Evolutionary conservation across 2,329 filamentous ascomycete species (phyloP).

Genomic region (Fusarium keratoplasticum): DNA sequence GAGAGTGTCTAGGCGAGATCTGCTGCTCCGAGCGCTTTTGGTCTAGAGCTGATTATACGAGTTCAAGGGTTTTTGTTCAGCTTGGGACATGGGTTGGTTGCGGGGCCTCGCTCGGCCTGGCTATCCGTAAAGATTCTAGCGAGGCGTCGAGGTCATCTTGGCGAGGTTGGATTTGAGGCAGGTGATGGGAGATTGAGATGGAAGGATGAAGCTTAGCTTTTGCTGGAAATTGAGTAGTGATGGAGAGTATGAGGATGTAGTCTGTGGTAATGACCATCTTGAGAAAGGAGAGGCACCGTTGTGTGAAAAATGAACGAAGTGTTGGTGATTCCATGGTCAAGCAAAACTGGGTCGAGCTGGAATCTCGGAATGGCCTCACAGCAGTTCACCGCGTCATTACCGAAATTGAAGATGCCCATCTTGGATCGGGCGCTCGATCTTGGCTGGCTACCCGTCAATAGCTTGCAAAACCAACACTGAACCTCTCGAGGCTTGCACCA

Average conservation of each 20-base stretch:
- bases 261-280: neutral
- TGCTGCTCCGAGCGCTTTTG: neutral
- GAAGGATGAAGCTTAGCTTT: neutral
- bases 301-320: neutral
- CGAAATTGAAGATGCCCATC: neutral
- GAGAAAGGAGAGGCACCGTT: neutral
- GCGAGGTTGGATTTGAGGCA: neutral
- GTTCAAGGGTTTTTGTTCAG: neutral
- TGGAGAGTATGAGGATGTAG: neutral
- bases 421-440: neutral
- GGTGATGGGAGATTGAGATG: neutral
- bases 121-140: neutral
- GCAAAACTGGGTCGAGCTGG: neutral
- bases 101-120: neutral
- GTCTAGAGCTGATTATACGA: neutral
- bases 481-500: neutral
- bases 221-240: neutral
- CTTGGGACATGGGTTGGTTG: neutral
- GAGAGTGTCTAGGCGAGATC: neutral
- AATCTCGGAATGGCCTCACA: neutral
- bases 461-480: neutral
- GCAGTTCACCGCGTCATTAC: neutral
- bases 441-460: neutral
- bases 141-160: neutral
- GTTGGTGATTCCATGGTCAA: neutral